A percentile compares a stretch with the other conserved stretches of the same genome.
phyloP scores from a whole-genome alignment of 768 basidiomycete genomes.

The Pisolithus microcarpus region DNA sequence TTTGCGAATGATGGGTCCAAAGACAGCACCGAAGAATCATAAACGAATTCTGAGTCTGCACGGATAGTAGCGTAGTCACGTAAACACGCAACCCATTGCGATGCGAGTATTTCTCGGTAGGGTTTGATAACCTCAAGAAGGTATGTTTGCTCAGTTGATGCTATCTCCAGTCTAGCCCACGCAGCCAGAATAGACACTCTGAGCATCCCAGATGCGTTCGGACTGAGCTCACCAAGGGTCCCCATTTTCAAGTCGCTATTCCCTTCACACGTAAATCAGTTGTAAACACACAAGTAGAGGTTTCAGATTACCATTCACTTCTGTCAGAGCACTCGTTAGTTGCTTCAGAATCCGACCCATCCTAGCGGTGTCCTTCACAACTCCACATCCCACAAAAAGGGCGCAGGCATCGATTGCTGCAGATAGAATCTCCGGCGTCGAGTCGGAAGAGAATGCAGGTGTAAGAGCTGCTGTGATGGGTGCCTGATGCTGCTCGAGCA shows the following conservation, averaged over 20 bases:
- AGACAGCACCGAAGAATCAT: conserved; percentile 66
- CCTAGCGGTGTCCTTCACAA: conserved; percentile 79
- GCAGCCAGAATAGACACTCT: conserved; percentile 88
- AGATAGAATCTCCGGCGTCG: conserved; percentile 90
- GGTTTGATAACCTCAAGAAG: conserved; percentile 78
- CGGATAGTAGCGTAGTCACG: conserved; percentile 90
- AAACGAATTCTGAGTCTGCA: conserved; percentile 79
- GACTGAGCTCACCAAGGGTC: conserved; percentile 78
- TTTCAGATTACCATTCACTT: conserved; percentile 65
- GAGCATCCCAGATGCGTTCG: conserved; percentile 93
- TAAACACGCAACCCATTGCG: conserved; percentile 82
- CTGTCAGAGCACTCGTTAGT: conserved; percentile 79
- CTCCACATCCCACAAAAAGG: conserved; percentile 89
- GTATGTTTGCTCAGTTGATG: conserved; percentile 67
- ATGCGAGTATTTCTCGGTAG: conserved; percentile 63
- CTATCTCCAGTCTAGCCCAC: conserved; percentile 89
- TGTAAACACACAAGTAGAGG: neutral
- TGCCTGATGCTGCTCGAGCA: conserved; percentile 96
- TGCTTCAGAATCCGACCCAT: conserved; percentile 95
- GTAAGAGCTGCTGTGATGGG: conserved; percentile 97
- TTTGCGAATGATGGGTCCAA: conserved; percentile 81
- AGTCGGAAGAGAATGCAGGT: conserved; percentile 92
- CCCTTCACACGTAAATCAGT: conserved; percentile 40
- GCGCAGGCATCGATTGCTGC: conserved; percentile 92
- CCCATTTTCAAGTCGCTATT: conserved; percentile 81